Evolutionary conservation across 139 green algal species (phyloP).

Genomic region (Tetradesmus lagerheimii): DNA sequence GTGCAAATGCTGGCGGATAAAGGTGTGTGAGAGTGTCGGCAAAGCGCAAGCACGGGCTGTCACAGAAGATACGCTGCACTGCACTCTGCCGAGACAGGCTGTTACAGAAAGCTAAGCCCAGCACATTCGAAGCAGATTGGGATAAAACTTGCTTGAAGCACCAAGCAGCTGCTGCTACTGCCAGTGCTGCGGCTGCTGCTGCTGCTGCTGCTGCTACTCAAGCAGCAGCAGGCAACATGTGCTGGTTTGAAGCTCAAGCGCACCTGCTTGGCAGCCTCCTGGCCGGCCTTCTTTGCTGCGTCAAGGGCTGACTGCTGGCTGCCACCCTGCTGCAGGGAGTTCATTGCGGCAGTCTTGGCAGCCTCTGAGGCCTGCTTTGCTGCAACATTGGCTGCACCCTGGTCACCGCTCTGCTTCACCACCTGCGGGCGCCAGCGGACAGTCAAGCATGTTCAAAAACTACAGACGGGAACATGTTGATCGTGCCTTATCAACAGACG

Average conservation of each 20-base stretch:
- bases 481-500: too few species aligned
- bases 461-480: too few species aligned
- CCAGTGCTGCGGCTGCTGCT: background rate
- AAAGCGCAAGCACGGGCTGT: too few species aligned
- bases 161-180: too few species aligned
- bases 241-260: background rate
- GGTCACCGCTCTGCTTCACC: conserved; percentile 5
- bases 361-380: conserved; percentile 34
- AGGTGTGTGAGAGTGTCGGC: too few species aligned
- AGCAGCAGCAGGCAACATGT: background rate
- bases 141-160: too few species aligned
- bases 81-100: background rate
- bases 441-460: too few species aligned
- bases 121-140: too few species aligned
- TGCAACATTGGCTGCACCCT: conserved; percentile 23
- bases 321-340: background rate
- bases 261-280: conserved; percentile 11
- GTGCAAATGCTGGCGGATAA: too few species aligned
- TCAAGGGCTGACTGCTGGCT: background rate
- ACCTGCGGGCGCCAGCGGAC: background rate
- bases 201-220: background rate
- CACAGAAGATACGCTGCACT: background rate
- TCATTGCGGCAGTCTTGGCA: conserved; percentile 12
- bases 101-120: too few species aligned
- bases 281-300: conserved; percentile 16